Base-by-base conservation (phyloP, 441 rosid species). In the Erysimum cheiri region DNA sequence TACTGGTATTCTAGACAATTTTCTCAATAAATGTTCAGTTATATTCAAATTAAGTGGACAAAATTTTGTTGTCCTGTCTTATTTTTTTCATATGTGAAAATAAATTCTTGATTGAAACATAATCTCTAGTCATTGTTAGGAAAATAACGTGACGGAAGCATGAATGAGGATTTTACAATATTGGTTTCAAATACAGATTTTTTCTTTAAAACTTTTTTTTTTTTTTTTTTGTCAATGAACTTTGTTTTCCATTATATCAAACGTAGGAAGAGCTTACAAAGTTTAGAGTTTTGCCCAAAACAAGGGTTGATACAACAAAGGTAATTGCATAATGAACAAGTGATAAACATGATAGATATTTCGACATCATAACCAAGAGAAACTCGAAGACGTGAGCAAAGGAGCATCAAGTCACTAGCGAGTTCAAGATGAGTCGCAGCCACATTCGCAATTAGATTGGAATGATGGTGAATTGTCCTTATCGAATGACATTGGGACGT, bases 41-140 rank as follows among this genome's bases (percentile, higher is more conserved):
- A 57, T 62, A 35, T 33, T 32, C 9, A 62, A 41, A 19, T 19
- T 39, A 37, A 60, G 43, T 14, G 47, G 47, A 29, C 46, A 41
- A 22, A 6, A 4, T 0, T 4, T 4, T n/a, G 52, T 53, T 17
- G 60, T 61, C 55, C 28, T 17, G 13, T 17, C 54, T 44, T 53
- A 54, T 26, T 52, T 71, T 52, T 71, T 40, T 50, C 66, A 64
- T 47, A 19, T 63, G 15, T 35, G 57, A 10, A 22, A 62, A 24
- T 22, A 53, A 41, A 61, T 53, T 19, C 26, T 60, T 29, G 52
- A 29, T 50, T 61, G 74, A 28, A 50, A 19, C 53, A 43, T 50
- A 60, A 39, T 50, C 40, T 48, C 26, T 29, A 50, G 60, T 40
- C 47, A 57, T 46, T 69, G 35, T 57, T 44, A 35, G 59, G 53